A percentile compares a stretch with the other conserved stretches of the same genome.
phyloP scores from a whole-genome alignment of 495 filamentous ascomycete species.

The Lindgomyces ingoldianus region DNA sequence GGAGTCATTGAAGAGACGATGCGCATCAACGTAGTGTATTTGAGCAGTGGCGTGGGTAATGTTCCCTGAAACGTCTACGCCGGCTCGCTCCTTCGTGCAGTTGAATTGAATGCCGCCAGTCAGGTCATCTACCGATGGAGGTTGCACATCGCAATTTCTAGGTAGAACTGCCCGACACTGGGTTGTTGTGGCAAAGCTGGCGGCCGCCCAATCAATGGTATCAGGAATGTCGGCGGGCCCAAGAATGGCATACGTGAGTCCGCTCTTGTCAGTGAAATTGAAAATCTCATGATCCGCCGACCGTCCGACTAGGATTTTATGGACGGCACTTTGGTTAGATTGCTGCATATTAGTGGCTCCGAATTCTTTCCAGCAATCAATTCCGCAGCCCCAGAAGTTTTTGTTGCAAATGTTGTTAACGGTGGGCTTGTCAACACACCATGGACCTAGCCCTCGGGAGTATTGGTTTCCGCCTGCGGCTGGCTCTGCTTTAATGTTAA shows the following conservation, averaged over 20 bases:
- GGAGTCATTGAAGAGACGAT: background rate
- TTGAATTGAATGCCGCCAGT: background rate
- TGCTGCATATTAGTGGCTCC: background rate
- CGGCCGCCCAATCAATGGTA: slow-evolving; percentile 7
- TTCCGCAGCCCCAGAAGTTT: slow-evolving; percentile 25
- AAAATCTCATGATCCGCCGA: background rate
- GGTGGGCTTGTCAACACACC: slow-evolving; percentile 8
- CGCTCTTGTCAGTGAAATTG: slow-evolving; percentile 11
- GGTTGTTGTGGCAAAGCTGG: slow-evolving; percentile 16
- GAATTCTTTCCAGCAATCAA: background rate
- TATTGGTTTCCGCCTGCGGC: background rate
- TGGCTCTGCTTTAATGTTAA: background rate
- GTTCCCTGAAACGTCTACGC: slow-evolving; percentile 14
- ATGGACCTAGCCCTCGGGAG: slow-evolving; percentile 9
- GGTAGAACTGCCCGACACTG: slow-evolving; percentile 5
- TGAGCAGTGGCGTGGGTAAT: background rate
- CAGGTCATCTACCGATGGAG: background rate
- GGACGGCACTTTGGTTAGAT: no score
- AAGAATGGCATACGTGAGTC: background rate
- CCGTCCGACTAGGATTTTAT: background rate
- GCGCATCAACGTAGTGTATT: background rate
- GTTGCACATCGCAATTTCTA: background rate
- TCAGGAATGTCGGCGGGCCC: background rate
- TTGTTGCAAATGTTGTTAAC: background rate
- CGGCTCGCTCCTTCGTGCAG: slow-evolving; percentile 1